A percentile compares a stretch with the other conserved stretches of the same genome.
These are phyloP conservation scores for Geotrichum australiense DNA, from an alignment of 1,139 yeast species.

Conservation along the genomic window DNA sequence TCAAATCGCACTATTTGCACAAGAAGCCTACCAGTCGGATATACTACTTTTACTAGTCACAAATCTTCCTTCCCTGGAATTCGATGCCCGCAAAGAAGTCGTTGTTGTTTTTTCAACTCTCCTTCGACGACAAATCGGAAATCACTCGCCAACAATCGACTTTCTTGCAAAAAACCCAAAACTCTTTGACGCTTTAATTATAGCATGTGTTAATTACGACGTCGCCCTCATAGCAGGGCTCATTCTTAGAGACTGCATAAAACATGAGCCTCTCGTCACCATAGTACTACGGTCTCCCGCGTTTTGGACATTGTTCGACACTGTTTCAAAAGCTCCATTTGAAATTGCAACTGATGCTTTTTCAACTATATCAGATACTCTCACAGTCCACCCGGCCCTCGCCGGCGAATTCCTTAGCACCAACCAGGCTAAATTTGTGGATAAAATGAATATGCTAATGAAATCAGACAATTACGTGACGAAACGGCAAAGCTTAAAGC, in stretches of 20 bases:
- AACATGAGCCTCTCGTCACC: slow-evolving; percentile 63
- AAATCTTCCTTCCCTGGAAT: slow-evolving; percentile 61
- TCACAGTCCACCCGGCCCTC: slow-evolving; percentile 52
- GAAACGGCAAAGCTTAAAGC: slow-evolving; percentile 79
- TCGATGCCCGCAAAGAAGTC: slow-evolving; percentile 85
- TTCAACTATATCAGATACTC: slow-evolving; percentile 55
- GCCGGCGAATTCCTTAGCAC: slow-evolving; percentile 59
- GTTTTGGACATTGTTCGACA: slow-evolving; percentile 85
- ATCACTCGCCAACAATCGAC: slow-evolving; percentile 73
- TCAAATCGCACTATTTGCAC: slow-evolving; percentile 58
- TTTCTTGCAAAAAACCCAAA: slow-evolving; percentile 64
- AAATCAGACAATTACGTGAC: slow-evolving; percentile 81
- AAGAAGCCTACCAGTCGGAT: slow-evolving; percentile 70
- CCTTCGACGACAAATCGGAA: slow-evolving; percentile 71
- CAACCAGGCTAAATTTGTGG: slow-evolving; percentile 45
- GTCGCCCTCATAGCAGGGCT: slow-evolving; percentile 69
- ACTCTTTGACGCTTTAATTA: slow-evolving; percentile 53
- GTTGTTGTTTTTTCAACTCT: slow-evolving; percentile 65
- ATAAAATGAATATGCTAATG: slow-evolving; percentile 59
- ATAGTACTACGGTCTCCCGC: slow-evolving; percentile 49
- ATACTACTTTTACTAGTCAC: slow-evolving; percentile 53
- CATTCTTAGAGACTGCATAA: slow-evolving; percentile 78
- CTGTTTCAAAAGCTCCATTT: slow-evolving; percentile 27
- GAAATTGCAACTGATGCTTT: slow-evolving; percentile 40
- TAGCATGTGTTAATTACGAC: slow-evolving; percentile 66